Base-by-base conservation (phyloP, 1,139 yeast genomes). In the Debaryomyces subglobosus region DNA sequence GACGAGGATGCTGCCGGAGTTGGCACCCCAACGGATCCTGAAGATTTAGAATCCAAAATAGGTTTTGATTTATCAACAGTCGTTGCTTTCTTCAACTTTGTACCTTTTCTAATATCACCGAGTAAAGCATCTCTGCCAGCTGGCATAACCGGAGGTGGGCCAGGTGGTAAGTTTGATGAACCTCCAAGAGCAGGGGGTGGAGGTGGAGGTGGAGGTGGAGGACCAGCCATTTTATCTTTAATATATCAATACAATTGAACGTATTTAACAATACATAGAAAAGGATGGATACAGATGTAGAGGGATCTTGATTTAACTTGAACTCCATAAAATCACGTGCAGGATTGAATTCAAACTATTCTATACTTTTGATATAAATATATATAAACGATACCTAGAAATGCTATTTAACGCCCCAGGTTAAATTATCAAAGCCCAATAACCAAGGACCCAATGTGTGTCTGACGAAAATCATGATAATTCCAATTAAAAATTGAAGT, bases 51-150 rank as follows among this genome's bases (percentile, higher is more conserved):
- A 43, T 72, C 79, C 18, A 75, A 49, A n/a, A 74, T 39, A 0
- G 81, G 81, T 44, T 67, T 69, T 10, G 79, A 74, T 54, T 74
- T 75, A 54, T 76, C 81, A 15, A 74, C 72, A 1, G 80, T 76
- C 33, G 68, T 71, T 1, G 96, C 87, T 58, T 90, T 89, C 66
- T 89, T 90, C 56, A 92, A 76, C 48, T 62, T 72, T 54, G 77
- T 73, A 16, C 97, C 98, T 59, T 89, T 87, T 57, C 92, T 81
- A 56, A 92, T 92, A 64, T 90, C 96, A 32, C 94, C 90, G 35
- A 92, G 74, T 44, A 92, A 74, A 0, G 97, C 97, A 61, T 87
- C 89, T 61, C 95, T 72, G 15, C 86, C 86, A 2, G 76, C 67
- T 25, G 74, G 64, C 51, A 67, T 58, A 6, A 65, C 53, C 1